These are phyloP conservation scores for Nicotiana noctiflora DNA, from an alignment of 257 asterid species.

Conservation along the genomic window DNA sequence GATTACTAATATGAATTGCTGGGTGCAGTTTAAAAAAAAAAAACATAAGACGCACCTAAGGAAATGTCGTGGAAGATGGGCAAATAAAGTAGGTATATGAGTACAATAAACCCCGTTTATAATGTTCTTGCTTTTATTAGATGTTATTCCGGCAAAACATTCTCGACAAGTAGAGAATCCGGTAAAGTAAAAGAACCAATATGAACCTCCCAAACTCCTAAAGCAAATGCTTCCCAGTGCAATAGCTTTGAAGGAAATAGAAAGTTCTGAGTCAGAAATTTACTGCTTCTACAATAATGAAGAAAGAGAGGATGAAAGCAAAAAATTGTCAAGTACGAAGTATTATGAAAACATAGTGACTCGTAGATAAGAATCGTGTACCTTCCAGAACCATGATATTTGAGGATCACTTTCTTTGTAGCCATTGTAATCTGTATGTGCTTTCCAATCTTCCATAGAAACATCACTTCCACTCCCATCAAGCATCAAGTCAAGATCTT, in stretches of 20 bases:
- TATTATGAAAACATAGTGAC: neutral
- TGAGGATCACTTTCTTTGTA: slow-evolving; percentile 56
- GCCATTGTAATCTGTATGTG: slow-evolving; percentile 72
- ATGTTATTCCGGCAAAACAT: neutral
- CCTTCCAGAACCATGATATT: slow-evolving; percentile 96
- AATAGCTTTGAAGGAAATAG: neutral
- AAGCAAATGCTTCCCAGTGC: neutral
- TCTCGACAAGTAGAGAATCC: neutral
- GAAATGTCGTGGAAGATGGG: neutral
- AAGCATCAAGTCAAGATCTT: slow-evolving; percentile 69
- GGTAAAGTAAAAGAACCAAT: neutral
- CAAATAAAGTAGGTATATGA: neutral
- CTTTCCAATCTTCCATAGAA: slow-evolving; percentile 83
- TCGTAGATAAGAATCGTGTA: slow-evolving; percentile 12
- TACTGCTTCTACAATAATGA: neutral
- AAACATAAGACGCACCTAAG: neutral
- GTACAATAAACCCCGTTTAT: neutral
- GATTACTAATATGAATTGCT: neutral
- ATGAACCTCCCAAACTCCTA: neutral
- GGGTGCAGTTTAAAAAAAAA: neutral
- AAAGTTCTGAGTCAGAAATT: neutral
- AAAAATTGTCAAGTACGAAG: neutral
- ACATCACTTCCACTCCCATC: slow-evolving; percentile 64
- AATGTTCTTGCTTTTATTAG: neutral
- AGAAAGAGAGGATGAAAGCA: neutral